These are phyloP conservation scores for Astrothelium macrocarpum DNA, from an alignment of 495 filamentous ascomycete species.

Conservation along the genomic window DNA sequence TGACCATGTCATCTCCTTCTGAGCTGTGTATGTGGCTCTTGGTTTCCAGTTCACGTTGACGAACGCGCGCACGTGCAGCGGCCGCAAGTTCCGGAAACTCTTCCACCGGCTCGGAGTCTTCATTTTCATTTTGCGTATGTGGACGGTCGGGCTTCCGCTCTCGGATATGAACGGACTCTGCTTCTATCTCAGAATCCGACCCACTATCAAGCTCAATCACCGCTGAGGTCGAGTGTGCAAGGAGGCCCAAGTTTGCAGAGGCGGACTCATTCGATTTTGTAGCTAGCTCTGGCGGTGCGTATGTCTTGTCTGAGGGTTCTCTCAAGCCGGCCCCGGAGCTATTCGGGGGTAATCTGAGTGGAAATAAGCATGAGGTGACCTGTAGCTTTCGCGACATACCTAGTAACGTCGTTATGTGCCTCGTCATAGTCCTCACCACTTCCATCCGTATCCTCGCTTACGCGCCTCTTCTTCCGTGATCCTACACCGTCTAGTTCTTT, in stretches of 20 bases:
- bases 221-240: not conserved
- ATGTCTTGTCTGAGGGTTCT: not conserved
- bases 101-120: conserved; percentile 36
- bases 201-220: conserved; percentile 10
- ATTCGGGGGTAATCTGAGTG: conserved; percentile 10
- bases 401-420: conserved; percentile 6
- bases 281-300: not conserved
- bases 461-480: conserved; percentile 21
- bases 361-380: not conserved
- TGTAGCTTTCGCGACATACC: too few relatives aligned
- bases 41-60: conserved; percentile 17
- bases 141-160: not conserved
- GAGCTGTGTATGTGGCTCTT: conserved; percentile 14
- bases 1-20: not conserved
- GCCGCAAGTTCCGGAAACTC: conserved; percentile 38
- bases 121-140: conserved; percentile 11
- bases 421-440: conserved; percentile 13
- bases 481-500: not conserved
- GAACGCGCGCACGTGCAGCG: conserved; percentile 12
- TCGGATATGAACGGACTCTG: not conserved
- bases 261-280: not conserved
- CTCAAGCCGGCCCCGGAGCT: conserved; percentile 7
- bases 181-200: conserved; percentile 8
- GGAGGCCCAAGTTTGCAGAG: not conserved
- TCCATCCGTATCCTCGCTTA: conserved; percentile 17